Conservation (phyloP, 2,329 filamentous ascomycete genomes). For the Fusarium goolgardi region DNA sequence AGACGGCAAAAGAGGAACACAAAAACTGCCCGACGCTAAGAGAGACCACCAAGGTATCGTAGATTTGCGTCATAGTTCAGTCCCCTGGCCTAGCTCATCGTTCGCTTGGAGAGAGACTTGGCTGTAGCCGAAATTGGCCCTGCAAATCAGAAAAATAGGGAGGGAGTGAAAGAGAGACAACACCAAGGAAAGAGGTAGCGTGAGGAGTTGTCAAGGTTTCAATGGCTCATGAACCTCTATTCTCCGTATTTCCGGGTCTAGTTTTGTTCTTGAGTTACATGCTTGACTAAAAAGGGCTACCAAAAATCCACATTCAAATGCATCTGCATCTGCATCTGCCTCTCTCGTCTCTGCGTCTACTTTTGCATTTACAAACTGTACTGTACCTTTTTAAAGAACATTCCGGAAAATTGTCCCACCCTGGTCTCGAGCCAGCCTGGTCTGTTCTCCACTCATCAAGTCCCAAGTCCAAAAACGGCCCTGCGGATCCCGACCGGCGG, state of each 20-base stretch:
- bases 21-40: conserved; percentile 20
- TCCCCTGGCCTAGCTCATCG: conserved; percentile 27
- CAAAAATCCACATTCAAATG: conserved; percentile 5
- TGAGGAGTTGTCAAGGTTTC: conserved; percentile 18
- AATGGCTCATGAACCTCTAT: conserved; percentile 19
- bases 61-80: conserved; percentile 37
- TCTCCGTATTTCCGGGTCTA: conserved; percentile 16
- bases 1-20: conserved; percentile 4
- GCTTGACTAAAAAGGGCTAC: conserved; percentile 1
- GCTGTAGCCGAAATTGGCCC: conserved; percentile 37
- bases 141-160: conserved; percentile 28
- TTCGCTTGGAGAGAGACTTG: conserved; percentile 38
- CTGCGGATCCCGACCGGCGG: conserved; percentile 7
- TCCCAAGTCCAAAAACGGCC: conserved; percentile 20
- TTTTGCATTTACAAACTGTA: conserved; percentile 10
- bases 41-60: conserved; percentile 19
- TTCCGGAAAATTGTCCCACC: conserved; percentile 41
- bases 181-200: neutral
- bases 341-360: conserved; percentile 5
- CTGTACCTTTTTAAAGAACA: conserved; percentile 42
- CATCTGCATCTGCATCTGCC: conserved; percentile 5
- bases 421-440: conserved; percentile 15
- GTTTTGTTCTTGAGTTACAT: conserved; percentile 16
- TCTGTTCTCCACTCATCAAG: conserved; percentile 2
- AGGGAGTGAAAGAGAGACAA: conserved; percentile 3